These are phyloP conservation scores for Castanea sativa DNA, from an alignment of 306 rosid genomes.

Conservation along the genomic window DNA sequence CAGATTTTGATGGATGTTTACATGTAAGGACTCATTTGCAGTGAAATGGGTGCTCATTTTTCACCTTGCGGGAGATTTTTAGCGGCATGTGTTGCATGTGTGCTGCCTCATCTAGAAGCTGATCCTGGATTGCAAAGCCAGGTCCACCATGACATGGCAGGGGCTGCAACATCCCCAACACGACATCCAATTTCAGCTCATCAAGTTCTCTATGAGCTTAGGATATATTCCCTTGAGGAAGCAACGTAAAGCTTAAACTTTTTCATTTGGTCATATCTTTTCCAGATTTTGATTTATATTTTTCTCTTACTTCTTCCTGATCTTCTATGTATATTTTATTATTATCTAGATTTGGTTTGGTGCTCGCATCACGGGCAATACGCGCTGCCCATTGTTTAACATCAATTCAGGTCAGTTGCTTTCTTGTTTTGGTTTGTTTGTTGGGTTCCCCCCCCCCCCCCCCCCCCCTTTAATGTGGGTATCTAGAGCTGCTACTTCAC, in stretches of 20 bases:
- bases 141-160: constrained; percentile 55
- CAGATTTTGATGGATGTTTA: constrained; percentile 9
- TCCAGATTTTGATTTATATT: neutral
- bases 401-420: constrained; percentile 80
- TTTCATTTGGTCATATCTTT: constrained; percentile 12
- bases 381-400: constrained; percentile 98
- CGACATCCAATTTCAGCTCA: constrained; percentile 94
- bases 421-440: neutral
- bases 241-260: constrained; percentile 61
- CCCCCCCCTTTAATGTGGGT: too few species aligned
- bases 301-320: constrained; percentile 19
- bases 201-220: constrained; percentile 89
- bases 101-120: constrained; percentile 83
- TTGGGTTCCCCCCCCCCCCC: too few species aligned
- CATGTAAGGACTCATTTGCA: constrained; percentile 41
- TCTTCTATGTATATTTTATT: constrained; percentile 11
- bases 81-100: constrained; percentile 98
- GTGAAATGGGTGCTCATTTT: constrained; percentile 99
- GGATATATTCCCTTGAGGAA: constrained; percentile 92
- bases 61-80: constrained; percentile 99
- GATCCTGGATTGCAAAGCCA: constrained; percentile 76
- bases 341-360: constrained; percentile 65
- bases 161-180: constrained; percentile 85
- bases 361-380: constrained; percentile 88
- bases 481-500: too few species aligned